Conservation (phyloP, 495 filamentous ascomycete genomes). For the Cairneyella variabilis region DNA sequence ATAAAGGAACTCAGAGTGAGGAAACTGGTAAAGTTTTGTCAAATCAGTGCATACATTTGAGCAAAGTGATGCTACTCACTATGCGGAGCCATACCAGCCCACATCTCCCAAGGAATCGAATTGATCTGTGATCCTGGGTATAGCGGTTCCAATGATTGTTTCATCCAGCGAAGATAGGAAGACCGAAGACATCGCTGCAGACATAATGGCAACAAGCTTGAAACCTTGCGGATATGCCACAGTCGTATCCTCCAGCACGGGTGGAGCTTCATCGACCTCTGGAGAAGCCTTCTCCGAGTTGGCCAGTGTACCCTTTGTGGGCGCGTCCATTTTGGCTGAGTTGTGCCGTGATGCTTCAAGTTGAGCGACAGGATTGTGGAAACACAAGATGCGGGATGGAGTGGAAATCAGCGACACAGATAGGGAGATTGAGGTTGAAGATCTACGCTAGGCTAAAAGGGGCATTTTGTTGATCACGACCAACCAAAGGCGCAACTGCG, state of each 20-base stretch:
- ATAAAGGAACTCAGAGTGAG: slow-evolving; percentile 29
- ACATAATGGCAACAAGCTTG: not conserved
- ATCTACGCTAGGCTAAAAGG: too few relatives aligned
- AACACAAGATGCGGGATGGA: not conserved
- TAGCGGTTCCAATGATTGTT: slow-evolving; percentile 25
- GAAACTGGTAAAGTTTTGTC: slow-evolving; percentile 29
- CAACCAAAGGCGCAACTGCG: too few relatives aligned
- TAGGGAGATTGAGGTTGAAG: not conserved
- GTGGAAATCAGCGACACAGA: not conserved
- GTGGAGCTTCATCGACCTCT: not conserved
- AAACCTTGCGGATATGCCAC: not conserved
- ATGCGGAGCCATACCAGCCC: slow-evolving; percentile 48
- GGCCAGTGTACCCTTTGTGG: not conserved
- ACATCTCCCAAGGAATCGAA: slow-evolving; percentile 37
- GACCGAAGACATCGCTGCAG: not conserved
- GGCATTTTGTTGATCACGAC: too few relatives aligned
- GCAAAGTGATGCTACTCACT: slow-evolving; percentile 27
- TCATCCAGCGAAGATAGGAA: not conserved
- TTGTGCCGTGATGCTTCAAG: not conserved
- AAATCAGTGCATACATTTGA: slow-evolving; percentile 14
- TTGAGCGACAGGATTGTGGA: not conserved
- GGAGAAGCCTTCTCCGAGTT: not conserved
- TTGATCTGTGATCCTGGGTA: slow-evolving; percentile 36
- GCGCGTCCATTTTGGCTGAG: not conserved
- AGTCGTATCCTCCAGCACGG: not conserved